These are phyloP conservation scores for Phyllosticta capitalensis DNA, from an alignment of 2,329 filamentous ascomycete species.

Conservation along the genomic window DNA sequence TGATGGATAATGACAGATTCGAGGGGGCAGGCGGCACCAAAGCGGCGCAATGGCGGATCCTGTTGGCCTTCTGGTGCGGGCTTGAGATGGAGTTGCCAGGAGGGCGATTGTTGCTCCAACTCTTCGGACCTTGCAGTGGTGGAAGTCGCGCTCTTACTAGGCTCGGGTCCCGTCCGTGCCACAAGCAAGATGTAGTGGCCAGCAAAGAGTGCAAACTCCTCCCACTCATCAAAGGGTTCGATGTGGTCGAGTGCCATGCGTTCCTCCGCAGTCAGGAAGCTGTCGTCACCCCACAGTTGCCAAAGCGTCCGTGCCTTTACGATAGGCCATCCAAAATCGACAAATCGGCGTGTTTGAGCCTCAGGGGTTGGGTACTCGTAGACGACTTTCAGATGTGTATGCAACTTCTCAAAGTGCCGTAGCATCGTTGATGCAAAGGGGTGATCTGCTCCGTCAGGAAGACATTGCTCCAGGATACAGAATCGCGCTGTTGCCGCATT, in stretches of 20 bases:
- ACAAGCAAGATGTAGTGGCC: conserved; percentile 75
- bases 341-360: conserved; percentile 62
- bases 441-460: conserved; percentile 67
- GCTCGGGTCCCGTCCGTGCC: conserved; percentile 35
- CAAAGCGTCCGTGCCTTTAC: conserved; percentile 62
- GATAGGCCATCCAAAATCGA: conserved; percentile 55
- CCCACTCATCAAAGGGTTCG: conserved; percentile 92
- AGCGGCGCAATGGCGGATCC: conserved; percentile 26
- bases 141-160: no score
- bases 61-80: neutral
- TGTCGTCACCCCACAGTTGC: conserved; percentile 66
- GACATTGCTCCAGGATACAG: conserved; percentile 75
- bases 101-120: neutral
- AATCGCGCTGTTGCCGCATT: conserved; percentile 53
- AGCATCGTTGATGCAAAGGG: conserved; percentile 86
- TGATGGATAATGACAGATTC: conserved; percentile 27
- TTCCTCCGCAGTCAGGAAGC: conserved; percentile 53
- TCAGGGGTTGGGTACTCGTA: conserved; percentile 55
- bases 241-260: conserved; percentile 55
- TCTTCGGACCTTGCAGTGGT: neutral
- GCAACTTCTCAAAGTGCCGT: conserved; percentile 69
- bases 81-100: neutral
- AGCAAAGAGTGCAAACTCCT: conserved; percentile 79
- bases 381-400: conserved; percentile 68
- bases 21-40: conserved; percentile 28